Percentiles rank a stretch among this genome's conserved stretches.
Evolutionary conservation across 371 early-diverging fungal species (phyloP).

Genomic region (Rhizopus delemar): DNA sequence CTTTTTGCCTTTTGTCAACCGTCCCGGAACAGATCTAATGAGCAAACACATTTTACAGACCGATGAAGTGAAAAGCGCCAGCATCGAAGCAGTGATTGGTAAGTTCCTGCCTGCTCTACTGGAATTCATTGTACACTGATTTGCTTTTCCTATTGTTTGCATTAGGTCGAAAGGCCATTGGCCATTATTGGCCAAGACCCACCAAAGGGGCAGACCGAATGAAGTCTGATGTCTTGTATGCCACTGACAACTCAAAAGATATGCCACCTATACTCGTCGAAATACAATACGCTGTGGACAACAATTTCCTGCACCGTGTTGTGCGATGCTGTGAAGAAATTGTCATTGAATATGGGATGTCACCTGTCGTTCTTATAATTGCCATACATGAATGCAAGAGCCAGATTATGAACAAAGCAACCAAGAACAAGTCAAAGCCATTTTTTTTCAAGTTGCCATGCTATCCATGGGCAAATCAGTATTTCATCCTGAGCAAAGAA

Average conservation of each 20-base stretch:
- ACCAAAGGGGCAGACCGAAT: no score
- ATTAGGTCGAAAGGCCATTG: conserved; percentile 8
- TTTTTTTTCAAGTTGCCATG: conserved; percentile 12
- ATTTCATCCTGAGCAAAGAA: conserved; percentile 15
- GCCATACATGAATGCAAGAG: conserved; percentile 11
- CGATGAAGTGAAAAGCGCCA: conserved; percentile 8
- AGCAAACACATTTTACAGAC: no score
- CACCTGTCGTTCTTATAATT: conserved; percentile 5
- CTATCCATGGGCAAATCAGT: conserved; percentile 9
- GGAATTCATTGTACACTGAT: conserved; percentile 3
- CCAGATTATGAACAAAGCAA: conserved; percentile 8
- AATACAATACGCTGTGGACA: conserved; percentile 11
- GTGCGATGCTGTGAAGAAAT: conserved; percentile 3
- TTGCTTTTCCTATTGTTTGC: conserved; percentile 9
- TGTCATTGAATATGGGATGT: conserved; percentile 3
- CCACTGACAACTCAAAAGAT: conserved; percentile 1
- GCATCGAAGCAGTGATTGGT: conserved; percentile 7
- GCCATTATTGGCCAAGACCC: conserved; percentile 2
- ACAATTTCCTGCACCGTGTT: conserved; percentile 4
- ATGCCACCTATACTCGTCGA: conserved; percentile 8
- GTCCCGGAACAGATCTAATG: conserved; percentile 1
- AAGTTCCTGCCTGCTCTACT: conserved; percentile 1
- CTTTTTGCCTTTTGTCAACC: no score
- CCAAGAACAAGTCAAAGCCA: conserved; percentile 9
- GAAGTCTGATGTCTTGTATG: conserved; percentile 10